A percentile compares a stretch with the other conserved stretches of the same genome.
Conservation (phyloP, 345 rosid genomes). For the Raphanus sativus region DNA sequence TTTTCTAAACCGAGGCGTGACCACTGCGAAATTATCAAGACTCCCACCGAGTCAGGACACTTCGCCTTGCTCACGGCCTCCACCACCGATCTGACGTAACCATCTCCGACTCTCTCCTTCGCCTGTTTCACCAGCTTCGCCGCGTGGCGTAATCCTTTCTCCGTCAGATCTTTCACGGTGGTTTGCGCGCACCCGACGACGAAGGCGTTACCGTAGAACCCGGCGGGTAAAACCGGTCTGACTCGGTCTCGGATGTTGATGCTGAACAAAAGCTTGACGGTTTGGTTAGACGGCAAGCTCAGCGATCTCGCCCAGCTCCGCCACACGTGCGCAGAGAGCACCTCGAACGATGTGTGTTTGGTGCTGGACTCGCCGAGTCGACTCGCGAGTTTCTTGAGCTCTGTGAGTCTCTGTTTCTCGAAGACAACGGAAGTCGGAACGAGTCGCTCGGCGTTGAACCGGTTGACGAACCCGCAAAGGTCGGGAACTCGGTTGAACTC, state of each 20-base stretch:
- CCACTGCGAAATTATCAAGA: conserved; percentile 79
- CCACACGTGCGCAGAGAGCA: conserved; percentile 83
- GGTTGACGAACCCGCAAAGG: conserved; percentile 54
- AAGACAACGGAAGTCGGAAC: conserved; percentile 61
- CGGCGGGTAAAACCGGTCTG: conserved; percentile 64
- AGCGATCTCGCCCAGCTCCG: conserved; percentile 78
- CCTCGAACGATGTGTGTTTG: conserved; percentile 64
- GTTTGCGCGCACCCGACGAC: conserved; percentile 74
- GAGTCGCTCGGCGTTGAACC: conserved; percentile 58
- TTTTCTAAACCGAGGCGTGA: conserved; percentile 76
- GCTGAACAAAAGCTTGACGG: conserved; percentile 69
- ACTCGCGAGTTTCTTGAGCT: conserved; percentile 55
- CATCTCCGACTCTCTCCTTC: conserved; percentile 58
- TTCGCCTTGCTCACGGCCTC: conserved; percentile 54
- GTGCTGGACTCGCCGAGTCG: conserved; percentile 31
- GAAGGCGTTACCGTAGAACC: conserved; percentile 85
- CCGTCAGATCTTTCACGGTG: conserved; percentile 55
- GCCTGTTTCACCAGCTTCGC: conserved; percentile 64
- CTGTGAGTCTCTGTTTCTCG: conserved; percentile 43
- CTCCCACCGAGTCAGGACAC: conserved; percentile 71
- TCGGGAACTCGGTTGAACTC: conserved; percentile 66
- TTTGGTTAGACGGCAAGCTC: conserved; percentile 63
- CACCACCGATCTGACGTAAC: conserved; percentile 55
- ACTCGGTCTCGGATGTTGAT: conserved; percentile 66
- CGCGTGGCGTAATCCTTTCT: conserved; percentile 57